phyloP scores from a whole-genome alignment of 2,329 filamentous ascomycete species.

The Aspergillus fumigatiaffinis region DNA sequence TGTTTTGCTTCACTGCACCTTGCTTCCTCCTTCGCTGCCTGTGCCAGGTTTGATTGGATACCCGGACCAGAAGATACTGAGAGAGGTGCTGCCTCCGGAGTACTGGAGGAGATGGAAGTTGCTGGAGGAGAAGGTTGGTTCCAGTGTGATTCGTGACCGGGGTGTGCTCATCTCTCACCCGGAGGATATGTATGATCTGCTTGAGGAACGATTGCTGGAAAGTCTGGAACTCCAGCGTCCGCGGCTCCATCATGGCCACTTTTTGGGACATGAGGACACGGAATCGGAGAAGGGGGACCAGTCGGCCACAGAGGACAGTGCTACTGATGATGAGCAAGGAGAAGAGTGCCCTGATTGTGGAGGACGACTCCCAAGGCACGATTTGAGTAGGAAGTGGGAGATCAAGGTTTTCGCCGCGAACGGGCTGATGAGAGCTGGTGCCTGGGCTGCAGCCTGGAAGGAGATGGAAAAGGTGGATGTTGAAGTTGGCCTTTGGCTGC shows the following conservation, averaged over 20 bases:
- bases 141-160: slow-evolving; percentile 53
- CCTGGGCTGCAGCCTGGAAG: slow-evolving; percentile 90
- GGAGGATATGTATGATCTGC: slow-evolving; percentile 57
- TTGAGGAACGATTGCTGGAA: slow-evolving; percentile 60
- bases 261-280: slow-evolving; percentile 38
- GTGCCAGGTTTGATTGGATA: slow-evolving; percentile 37
- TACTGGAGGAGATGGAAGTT: slow-evolving; percentile 48
- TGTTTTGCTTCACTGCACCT: slow-evolving; percentile 58
- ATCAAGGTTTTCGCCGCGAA: slow-evolving; percentile 93
- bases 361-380: slow-evolving; percentile 44
- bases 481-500: slow-evolving; percentile 72
- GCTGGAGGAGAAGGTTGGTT: slow-evolving; percentile 51
- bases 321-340: slow-evolving; percentile 34
- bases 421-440: slow-evolving; percentile 84
- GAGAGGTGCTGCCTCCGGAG: slow-evolving; percentile 46
- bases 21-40: slow-evolving; percentile 52
- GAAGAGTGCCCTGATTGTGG: slow-evolving; percentile 51
- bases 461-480: slow-evolving; percentile 99
- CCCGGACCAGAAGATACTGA: slow-evolving; percentile 43
- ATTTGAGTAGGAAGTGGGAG: slow-evolving; percentile 52
- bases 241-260: slow-evolving; percentile 58
- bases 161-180: slow-evolving; percentile 62
- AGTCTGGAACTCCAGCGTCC: slow-evolving; percentile 55
- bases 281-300: slow-evolving; percentile 22
- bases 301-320: slow-evolving; percentile 30